These are phyloP conservation scores for Omphalotus olearius DNA, from an alignment of 1,284 basidiomycete genomes.

Conservation along the genomic window DNA sequence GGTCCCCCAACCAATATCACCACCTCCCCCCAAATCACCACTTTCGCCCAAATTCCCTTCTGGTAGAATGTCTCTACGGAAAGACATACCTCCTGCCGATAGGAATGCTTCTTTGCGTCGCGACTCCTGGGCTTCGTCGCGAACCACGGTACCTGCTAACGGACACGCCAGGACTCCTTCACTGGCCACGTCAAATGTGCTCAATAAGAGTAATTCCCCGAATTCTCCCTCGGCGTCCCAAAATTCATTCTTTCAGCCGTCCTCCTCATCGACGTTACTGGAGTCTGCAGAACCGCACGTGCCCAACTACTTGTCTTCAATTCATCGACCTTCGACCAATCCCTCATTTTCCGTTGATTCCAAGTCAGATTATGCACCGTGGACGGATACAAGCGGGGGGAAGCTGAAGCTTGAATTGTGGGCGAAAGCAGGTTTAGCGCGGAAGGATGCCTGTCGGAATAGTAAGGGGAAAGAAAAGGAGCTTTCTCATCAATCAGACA, in stretches of 20 bases:
- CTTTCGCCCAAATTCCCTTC: slow-evolving; percentile 4
- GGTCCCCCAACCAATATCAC: background rate
- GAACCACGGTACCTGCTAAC: background rate
- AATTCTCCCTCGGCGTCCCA: slow-evolving; percentile 5
- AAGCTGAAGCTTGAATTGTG: slow-evolving; percentile 54
- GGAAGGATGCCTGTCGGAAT: slow-evolving; percentile 7
- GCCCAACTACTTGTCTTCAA: slow-evolving; percentile 66
- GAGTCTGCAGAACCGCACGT: slow-evolving; percentile 11
- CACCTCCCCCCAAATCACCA: slow-evolving; percentile 13
- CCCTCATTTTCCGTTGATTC: slow-evolving; percentile 64
- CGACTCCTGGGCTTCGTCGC: slow-evolving; percentile 5
- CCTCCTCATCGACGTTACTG: slow-evolving; percentile 10
- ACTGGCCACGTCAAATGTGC: background rate
- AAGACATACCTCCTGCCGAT: slow-evolving; percentile 8
- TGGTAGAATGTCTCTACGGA: slow-evolving; percentile 9
- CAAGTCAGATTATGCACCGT: slow-evolving; percentile 41
- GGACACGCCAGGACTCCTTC: slow-evolving; percentile 4
- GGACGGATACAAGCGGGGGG: slow-evolving; percentile 44
- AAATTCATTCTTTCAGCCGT: background rate
- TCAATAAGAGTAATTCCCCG: slow-evolving; percentile 4
- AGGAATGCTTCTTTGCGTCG: background rate
- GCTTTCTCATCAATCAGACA: slow-evolving; percentile 4
- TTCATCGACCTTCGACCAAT: slow-evolving; percentile 73
- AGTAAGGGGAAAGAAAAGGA: slow-evolving; percentile 44
- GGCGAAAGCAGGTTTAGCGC: slow-evolving; percentile 36